Conservation (phyloP, 2,329 filamentous ascomycete species). For the Aureobasidium lini region DNA sequence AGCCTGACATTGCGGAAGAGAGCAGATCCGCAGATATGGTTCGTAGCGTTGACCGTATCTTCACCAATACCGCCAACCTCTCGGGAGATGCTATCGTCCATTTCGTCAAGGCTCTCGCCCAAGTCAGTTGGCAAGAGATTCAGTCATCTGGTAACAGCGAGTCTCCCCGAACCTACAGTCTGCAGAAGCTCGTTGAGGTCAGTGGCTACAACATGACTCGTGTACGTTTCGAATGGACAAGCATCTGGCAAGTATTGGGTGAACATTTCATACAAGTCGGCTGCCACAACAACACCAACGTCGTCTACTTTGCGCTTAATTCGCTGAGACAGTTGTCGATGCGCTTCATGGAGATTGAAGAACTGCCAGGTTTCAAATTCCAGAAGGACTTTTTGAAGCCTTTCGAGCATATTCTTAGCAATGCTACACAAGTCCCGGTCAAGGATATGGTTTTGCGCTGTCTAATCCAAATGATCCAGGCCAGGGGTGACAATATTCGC, state of each 20-base stretch:
- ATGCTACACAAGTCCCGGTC: conserved; percentile 82
- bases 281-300: conserved; percentile 90
- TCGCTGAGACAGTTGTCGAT: conserved; percentile 92
- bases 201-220: conserved; percentile 99
- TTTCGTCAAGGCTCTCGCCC: conserved; percentile 84
- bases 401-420: conserved; percentile 94
- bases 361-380: conserved; percentile 97
- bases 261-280: conserved; percentile 98
- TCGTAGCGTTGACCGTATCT: conserved; percentile 88
- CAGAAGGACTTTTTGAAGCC: conserved; percentile 99
- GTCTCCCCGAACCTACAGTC: conserved; percentile 88
- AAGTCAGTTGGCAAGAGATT: conserved; percentile 99
- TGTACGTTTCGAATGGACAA: conserved; percentile 96
- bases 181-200: conserved; percentile 97
- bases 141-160: conserved; percentile 95
- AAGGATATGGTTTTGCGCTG: conserved; percentile 97
- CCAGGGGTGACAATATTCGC: conserved; percentile 89
- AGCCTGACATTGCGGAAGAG: conserved; percentile 80
- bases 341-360: conserved; percentile 98
- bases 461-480: conserved; percentile 98
- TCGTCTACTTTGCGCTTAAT: conserved; percentile 96
- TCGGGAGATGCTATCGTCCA: conserved; percentile 91
- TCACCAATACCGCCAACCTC: conserved; percentile 89
- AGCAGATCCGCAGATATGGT: conserved; percentile 89
- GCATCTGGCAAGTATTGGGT: conserved; percentile 94